Conservation (phyloP, 345 rosid genomes). For the Brassica cretica region DNA sequence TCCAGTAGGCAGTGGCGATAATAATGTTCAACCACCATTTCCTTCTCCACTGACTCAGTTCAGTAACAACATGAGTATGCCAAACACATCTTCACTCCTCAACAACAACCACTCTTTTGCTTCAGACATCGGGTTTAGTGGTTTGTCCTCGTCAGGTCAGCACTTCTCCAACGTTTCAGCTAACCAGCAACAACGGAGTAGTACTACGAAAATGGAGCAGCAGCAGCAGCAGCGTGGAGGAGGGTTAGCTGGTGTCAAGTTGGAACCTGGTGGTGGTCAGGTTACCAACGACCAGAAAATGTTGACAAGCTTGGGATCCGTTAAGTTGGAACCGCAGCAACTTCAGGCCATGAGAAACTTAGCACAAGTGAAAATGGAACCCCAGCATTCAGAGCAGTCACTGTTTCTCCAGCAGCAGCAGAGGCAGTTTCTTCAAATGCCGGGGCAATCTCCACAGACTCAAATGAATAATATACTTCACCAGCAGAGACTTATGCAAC, state of each 20-base stretch:
- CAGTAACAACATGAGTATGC: constrained; percentile 53
- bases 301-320: constrained; percentile 59
- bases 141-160: constrained; percentile 64
- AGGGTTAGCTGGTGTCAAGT: constrained; percentile 56
- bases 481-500: constrained; percentile 75
- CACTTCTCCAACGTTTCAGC: constrained; percentile 58
- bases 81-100: constrained; percentile 71
- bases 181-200: constrained; percentile 74
- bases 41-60: constrained; percentile 71
- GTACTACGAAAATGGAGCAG: constrained; percentile 60
- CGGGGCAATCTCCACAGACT: constrained; percentile 82
- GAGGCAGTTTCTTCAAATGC: constrained; percentile 68
- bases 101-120: constrained; percentile 77
- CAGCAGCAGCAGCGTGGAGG: constrained; percentile 58
- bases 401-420: constrained; percentile 67
- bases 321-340: constrained; percentile 80
- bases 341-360: constrained; percentile 60
- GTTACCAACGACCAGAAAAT: constrained; percentile 64
- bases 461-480: constrained; percentile 72
- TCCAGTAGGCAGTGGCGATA: constrained; percentile 75
- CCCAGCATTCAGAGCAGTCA: constrained; percentile 72
- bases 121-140: constrained; percentile 66
- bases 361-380: constrained; percentile 76
- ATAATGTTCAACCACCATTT: constrained; percentile 55
- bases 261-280: constrained; percentile 65